These are phyloP conservation scores for Phytophthora quininea DNA, from an alignment of 352 stramenopile genomes.

Conservation along the genomic window DNA sequence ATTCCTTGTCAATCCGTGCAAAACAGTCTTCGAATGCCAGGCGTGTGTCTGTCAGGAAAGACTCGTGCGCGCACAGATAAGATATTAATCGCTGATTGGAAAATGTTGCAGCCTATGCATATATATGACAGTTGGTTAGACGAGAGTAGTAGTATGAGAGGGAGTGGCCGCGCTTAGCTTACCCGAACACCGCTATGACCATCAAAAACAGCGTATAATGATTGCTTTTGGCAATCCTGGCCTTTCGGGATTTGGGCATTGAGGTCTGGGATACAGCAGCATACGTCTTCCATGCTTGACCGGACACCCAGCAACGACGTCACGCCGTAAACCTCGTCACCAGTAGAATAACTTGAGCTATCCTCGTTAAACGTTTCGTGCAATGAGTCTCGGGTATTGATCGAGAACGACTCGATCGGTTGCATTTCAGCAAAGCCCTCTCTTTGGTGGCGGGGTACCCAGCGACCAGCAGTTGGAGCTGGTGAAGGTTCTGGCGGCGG, in stretches of 20 bases:
- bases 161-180: conserved; percentile 10
- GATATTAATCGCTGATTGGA: conserved; percentile 69
- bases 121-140: too few species aligned
- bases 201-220: conserved; percentile 86
- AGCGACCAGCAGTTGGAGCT: conserved; percentile 46
- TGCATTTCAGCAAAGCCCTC: conserved; percentile 57
- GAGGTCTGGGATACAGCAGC: conserved; percentile 79
- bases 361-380: conserved; percentile 68
- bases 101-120: conserved; percentile 70
- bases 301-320: conserved; percentile 84
- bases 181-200: conserved; percentile 82
- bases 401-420: conserved; percentile 54
- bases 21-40: conserved; percentile 81
- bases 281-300: conserved; percentile 82
- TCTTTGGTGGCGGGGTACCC: conserved; percentile 60
- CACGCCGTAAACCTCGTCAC: conserved; percentile 73
- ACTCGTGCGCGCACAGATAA: conserved; percentile 76
- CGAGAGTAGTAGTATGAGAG: background rate
- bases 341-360: conserved; percentile 69
- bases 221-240: conserved; percentile 56
- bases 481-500: conserved; percentile 46
- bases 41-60: conserved; percentile 63
- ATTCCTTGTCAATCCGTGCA: conserved; percentile 77
- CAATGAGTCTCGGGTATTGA: conserved; percentile 56
- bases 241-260: conserved; percentile 53